Percentiles rank a stretch among this genome's conserved stretches.
phyloP scores from a whole-genome alignment of 2,329 filamentous ascomycete species.

The Plenodomus tracheiphilus region DNA sequence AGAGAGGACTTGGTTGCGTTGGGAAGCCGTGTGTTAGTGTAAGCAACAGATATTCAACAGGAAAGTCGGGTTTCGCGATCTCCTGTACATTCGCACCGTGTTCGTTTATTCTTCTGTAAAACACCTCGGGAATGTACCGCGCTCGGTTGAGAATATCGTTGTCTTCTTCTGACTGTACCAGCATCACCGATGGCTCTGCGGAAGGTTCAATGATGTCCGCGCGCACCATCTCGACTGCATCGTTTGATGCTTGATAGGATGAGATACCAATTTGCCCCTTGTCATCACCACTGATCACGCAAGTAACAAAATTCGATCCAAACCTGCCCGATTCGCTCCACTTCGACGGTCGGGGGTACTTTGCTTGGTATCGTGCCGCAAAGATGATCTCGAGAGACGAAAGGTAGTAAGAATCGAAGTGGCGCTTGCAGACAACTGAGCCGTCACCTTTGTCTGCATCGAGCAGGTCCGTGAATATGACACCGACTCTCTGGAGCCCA shows the following conservation, averaged over 20 bases:
- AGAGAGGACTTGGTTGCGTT: slow-evolving; percentile 73
- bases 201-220: slow-evolving; percentile 95
- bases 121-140: slow-evolving; percentile 95
- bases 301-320: slow-evolving; percentile 96
- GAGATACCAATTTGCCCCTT: slow-evolving; percentile 85
- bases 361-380: slow-evolving; percentile 82
- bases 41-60: slow-evolving; percentile 93
- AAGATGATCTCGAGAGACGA: slow-evolving; percentile 92
- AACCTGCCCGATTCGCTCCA: slow-evolving; percentile 96
- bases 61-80: slow-evolving; percentile 94
- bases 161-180: slow-evolving; percentile 90
- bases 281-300: slow-evolving; percentile 91
- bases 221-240: slow-evolving; percentile 94
- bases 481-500: slow-evolving; percentile 83
- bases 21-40: slow-evolving; percentile 97
- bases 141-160: slow-evolving; percentile 70
- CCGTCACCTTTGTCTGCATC: slow-evolving; percentile 82
- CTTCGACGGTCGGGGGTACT: slow-evolving; percentile 86
- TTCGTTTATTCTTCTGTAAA: slow-evolving; percentile 93
- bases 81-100: slow-evolving; percentile 96
- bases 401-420: slow-evolving; percentile 92
- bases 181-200: slow-evolving; percentile 89
- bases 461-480: slow-evolving; percentile 92
- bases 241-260: slow-evolving; percentile 92
- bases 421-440: slow-evolving; percentile 89